Conservation (phyloP, 495 filamentous ascomycete species). For the Annulohypoxylon maeteangense region DNA sequence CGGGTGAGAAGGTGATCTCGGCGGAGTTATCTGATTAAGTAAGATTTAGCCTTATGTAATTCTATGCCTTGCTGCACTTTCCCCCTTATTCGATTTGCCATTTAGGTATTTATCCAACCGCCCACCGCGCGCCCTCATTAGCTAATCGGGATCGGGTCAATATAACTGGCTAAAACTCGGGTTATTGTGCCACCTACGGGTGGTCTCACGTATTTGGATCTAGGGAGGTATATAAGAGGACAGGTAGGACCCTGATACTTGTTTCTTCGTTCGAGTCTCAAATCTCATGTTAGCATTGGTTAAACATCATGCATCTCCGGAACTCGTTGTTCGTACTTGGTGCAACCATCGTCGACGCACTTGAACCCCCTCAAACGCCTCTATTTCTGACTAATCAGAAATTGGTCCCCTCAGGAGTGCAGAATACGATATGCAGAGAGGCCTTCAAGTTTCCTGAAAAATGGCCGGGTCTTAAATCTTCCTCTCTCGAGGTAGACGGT, state of each 20-base stretch:
- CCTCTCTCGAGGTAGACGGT: constrained; percentile 31
- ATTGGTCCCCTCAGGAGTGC: background rate
- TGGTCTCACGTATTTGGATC: no score
- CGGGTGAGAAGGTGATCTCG: background rate
- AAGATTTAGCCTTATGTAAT: constrained; percentile 1
- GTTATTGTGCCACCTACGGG: no score
- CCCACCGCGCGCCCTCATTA: no score
- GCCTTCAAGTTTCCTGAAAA: constrained; percentile 5
- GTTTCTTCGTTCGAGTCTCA: no score
- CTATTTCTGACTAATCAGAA: background rate
- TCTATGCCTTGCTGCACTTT: background rate
- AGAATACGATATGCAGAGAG: background rate
- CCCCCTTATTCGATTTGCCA: background rate
- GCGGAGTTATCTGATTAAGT: background rate
- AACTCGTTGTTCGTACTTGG: constrained; percentile 9
- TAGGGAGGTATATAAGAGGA: background rate
- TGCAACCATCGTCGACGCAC: constrained; percentile 8
- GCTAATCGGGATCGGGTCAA: no score
- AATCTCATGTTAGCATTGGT: background rate
- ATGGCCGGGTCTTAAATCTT: constrained; percentile 16
- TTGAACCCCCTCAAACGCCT: constrained; percentile 39
- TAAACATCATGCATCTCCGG: constrained; percentile 11
- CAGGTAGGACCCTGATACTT: background rate
- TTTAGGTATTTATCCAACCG: no score
- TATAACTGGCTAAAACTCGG: no score